Conservation (phyloP, 495 filamentous ascomycete species). For the Penicillium steckii region DNA sequence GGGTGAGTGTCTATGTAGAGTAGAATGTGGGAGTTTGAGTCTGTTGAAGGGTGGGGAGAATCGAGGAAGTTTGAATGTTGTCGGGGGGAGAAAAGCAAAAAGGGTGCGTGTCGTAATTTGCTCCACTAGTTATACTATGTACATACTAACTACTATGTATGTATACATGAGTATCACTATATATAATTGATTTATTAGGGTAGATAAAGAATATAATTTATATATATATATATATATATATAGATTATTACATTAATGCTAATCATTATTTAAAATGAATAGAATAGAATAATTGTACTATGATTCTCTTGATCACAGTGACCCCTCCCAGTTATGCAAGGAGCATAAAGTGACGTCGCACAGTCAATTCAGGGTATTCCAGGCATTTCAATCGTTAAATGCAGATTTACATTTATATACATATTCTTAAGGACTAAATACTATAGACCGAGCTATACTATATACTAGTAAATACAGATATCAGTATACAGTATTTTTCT, state of each 20-base stretch:
- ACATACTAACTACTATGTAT: no score
- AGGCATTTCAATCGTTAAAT: not conserved
- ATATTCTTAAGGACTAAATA: no score
- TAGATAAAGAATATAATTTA: no score
- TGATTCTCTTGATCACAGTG: not conserved
- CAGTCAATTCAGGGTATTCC: not conserved
- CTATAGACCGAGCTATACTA: no score
- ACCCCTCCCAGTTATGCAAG: conserved; percentile 12
- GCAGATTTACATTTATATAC: not conserved
- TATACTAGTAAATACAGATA: no score
- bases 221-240: no score
- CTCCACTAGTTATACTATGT: not conserved
- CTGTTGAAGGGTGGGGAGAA: not conserved
- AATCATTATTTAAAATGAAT: no score
- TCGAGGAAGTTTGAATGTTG: conserved; percentile 6
- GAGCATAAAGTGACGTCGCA: conserved; percentile 14
- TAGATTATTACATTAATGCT: no score
- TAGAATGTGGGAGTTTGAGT: not conserved
- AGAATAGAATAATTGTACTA: not conserved
- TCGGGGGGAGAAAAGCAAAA: conserved; percentile 17
- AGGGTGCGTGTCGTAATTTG: conserved; percentile 19
- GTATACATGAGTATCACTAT: no score
- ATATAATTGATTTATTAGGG: no score
- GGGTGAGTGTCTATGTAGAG: not conserved
- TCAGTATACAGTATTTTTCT: no score